A percentile compares a stretch with the other conserved stretches of the same genome.
Evolutionary conservation across 2,329 filamentous ascomycete species (phyloP).

Genomic region (Monosporascus sp.): DNA sequence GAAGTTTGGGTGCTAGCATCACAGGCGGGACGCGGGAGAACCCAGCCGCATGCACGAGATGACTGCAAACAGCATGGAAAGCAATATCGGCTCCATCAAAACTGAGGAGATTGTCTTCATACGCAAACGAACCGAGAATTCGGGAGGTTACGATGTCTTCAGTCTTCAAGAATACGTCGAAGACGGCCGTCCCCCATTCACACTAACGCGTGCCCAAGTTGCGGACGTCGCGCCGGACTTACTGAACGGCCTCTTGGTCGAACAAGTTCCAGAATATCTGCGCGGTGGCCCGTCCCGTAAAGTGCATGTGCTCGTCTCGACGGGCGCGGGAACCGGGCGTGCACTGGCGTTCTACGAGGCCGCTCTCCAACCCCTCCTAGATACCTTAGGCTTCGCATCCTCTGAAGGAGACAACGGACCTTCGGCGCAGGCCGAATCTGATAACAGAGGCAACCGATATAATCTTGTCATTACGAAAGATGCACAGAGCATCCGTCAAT

Average conservation of each 20-base stretch:
- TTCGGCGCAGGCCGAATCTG: slow-evolving; percentile 2
- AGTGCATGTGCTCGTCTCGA: slow-evolving; percentile 64
- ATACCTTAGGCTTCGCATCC: slow-evolving; percentile 33
- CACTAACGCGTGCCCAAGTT: slow-evolving; percentile 23
- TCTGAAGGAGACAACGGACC: slow-evolving; percentile 3
- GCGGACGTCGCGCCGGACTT: slow-evolving; percentile 32
- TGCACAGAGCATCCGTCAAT: slow-evolving; percentile 56
- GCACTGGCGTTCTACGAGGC: slow-evolving; percentile 51
- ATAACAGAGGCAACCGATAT: slow-evolving; percentile 30
- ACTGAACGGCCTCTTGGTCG: slow-evolving; percentile 31
- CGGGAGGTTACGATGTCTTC: slow-evolving; percentile 29
- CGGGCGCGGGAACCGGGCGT: slow-evolving; percentile 55
- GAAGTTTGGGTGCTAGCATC: too few relatives aligned
- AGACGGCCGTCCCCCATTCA: slow-evolving; percentile 17
- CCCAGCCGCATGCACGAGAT: background rate
- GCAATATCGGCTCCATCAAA: slow-evolving; percentile 11
- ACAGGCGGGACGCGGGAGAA: too few relatives aligned
- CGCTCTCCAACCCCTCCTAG: slow-evolving; percentile 52
- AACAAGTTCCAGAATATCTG: slow-evolving; percentile 33
- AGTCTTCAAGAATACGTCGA: slow-evolving; percentile 32
- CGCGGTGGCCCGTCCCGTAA: slow-evolving; percentile 15
- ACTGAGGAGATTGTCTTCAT: slow-evolving; percentile 28
- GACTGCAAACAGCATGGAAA: slow-evolving; percentile 2
- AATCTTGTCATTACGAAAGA: slow-evolving; percentile 58
- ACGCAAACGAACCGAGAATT: slow-evolving; percentile 6